phyloP scores from a whole-genome alignment of 495 filamentous ascomycete species.

The Penicillium angulare region DNA sequence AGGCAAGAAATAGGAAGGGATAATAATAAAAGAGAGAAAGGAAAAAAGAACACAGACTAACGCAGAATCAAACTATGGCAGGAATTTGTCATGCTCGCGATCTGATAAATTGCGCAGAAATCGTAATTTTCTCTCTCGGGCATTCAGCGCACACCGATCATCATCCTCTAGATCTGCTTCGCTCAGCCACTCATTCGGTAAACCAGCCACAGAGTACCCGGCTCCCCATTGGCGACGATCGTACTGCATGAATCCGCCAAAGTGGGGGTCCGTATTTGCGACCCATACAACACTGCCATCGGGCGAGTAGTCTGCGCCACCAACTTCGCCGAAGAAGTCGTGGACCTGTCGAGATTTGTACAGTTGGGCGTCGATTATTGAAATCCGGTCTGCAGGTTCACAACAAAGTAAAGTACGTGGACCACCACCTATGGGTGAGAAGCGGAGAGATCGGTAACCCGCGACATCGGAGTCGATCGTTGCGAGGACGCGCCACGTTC shows the following conservation, averaged over 20 bases:
- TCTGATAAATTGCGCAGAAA: constrained; percentile 34
- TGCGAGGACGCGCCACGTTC: constrained; percentile 64
- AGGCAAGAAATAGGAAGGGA: constrained; percentile 8
- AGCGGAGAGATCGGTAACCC: constrained; percentile 73
- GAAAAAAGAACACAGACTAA: background rate
- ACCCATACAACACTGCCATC: constrained; percentile 72
- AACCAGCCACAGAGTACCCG: constrained; percentile 26
- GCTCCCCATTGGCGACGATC: constrained; percentile 55
- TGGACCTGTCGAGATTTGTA: constrained; percentile 70
- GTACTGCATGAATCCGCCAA: constrained; percentile 79
- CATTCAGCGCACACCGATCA: constrained; percentile 32
- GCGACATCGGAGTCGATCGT: constrained; percentile 73
- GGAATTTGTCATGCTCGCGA: constrained; percentile 37
- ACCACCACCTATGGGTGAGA: constrained; percentile 76
- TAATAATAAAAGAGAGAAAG: constrained; percentile 5
- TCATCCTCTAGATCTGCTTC: constrained; percentile 38
- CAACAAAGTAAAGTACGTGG: constrained; percentile 71
- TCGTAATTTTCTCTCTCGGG: constrained; percentile 31
- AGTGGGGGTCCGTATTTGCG: constrained; percentile 68
- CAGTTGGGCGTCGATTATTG: constrained; percentile 70
- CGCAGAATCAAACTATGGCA: constrained; percentile 17
- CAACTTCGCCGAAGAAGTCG: constrained; percentile 84
- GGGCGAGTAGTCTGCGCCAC: constrained; percentile 69
- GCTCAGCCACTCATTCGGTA: constrained; percentile 38
- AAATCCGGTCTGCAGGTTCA: constrained; percentile 82